These are phyloP conservation scores for Arabidopsis suecica DNA, from an alignment of 345 rosid genomes.

Conservation along the genomic window DNA sequence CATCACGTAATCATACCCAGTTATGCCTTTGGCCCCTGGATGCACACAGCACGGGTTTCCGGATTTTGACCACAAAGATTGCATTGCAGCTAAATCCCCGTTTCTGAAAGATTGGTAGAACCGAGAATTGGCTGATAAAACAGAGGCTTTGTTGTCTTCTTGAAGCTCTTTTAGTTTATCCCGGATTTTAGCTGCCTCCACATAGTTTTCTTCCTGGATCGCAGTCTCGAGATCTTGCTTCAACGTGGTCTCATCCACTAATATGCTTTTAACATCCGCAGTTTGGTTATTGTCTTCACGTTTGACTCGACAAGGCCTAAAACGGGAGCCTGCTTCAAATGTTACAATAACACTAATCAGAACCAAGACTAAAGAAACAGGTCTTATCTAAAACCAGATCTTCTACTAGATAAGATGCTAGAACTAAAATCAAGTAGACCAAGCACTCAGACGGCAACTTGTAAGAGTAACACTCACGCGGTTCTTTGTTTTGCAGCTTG, in stretches of 20 bases:
- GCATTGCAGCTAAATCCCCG: conserved; percentile 81
- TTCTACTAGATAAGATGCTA: conserved; percentile 11
- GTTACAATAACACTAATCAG: conserved; percentile 41
- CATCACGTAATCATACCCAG: conserved; percentile 76
- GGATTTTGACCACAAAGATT: conserved; percentile 66
- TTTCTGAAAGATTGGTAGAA: conserved; percentile 76
- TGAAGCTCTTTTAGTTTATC: conserved; percentile 66
- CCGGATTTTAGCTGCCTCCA: conserved; percentile 81
- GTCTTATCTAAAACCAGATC: not conserved
- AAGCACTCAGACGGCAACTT: conserved; percentile 12
- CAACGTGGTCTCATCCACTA: conserved; percentile 65
- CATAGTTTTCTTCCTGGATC: conserved; percentile 82
- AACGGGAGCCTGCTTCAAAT: conserved; percentile 38
- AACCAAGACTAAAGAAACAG: conserved; percentile 17
- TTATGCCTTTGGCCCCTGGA: conserved; percentile 83
- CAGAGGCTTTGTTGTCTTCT: conserved; percentile 69
- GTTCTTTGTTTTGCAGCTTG: conserved; percentile 46
- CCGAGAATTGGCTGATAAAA: conserved; percentile 73
- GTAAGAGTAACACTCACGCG: conserved; percentile 47
- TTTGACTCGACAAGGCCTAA: conserved; percentile 55
- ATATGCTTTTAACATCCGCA: conserved; percentile 56
- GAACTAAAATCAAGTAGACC: conserved; percentile 15
- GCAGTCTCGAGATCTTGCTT: conserved; percentile 66
- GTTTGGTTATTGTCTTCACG: conserved; percentile 63
- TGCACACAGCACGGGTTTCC: conserved; percentile 80